Percentiles rank a stretch among this genome's conserved stretches.
Conservation (phyloP, 2,329 filamentous ascomycete species). For the Alternaria hordeiaustralica region DNA sequence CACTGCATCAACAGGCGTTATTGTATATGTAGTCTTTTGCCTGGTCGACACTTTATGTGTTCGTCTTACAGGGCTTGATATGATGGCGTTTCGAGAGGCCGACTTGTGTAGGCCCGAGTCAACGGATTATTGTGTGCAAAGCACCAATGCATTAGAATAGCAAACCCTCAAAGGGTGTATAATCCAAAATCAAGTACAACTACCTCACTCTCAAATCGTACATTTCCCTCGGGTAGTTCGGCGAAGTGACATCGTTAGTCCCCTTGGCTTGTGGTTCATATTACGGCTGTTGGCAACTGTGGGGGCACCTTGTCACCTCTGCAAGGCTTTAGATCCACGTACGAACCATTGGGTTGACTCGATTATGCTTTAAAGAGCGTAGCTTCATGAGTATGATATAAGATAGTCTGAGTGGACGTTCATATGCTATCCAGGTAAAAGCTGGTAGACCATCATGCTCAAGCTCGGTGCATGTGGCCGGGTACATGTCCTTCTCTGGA, state of each 20-base stretch:
- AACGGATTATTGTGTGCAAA: not conserved
- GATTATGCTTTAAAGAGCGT: not conserved
- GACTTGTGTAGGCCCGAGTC: not conserved
- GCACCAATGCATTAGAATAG: not conserved
- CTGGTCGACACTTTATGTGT: not conserved
- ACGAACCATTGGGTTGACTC: not conserved
- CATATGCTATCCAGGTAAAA: not conserved
- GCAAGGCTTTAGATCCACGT: not conserved
- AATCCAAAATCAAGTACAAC: not conserved
- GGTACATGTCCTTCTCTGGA: not conserved
- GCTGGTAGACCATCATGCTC: not conserved
- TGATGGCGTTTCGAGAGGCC: slow-evolving; percentile 1
- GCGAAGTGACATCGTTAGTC: not conserved
- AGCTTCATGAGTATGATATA: not conserved
- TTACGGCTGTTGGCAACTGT: not conserved
- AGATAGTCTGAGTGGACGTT: not conserved
- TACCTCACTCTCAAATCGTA: not conserved
- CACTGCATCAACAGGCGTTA: slow-evolving; percentile 33
- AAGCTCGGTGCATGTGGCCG: not conserved
- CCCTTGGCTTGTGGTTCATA: not conserved
- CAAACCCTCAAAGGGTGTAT: not conserved
- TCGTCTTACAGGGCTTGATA: not conserved
- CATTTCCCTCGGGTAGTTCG: accelerated
- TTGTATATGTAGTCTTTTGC: slow-evolving; percentile 5
- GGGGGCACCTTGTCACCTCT: not conserved